A percentile compares a stretch with the other conserved stretches of the same genome.
phyloP scores from a whole-genome alignment of 2,329 filamentous ascomycete species.

The Cladophialophora yegresii region DNA sequence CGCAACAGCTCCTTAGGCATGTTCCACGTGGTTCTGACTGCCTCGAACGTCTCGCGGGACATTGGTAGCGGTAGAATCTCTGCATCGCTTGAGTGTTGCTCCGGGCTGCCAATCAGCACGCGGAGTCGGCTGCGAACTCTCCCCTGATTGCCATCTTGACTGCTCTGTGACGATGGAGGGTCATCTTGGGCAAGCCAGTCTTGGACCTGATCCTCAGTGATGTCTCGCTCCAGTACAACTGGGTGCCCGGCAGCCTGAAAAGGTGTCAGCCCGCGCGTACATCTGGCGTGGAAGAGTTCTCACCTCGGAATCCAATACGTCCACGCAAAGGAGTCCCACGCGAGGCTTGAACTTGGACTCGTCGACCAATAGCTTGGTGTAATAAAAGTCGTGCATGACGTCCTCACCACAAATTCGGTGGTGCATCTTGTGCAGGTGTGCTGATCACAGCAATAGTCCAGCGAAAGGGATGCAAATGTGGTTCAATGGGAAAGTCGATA shows the following conservation, averaged over 20 bases:
- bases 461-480: not conserved
- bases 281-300: not conserved
- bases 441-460: not conserved
- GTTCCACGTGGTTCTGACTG: slow-evolving; percentile 17
- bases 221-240: not conserved
- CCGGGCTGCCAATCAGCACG: slow-evolving; percentile 21
- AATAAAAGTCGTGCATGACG: slow-evolving; percentile 24
- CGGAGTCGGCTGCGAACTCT: slow-evolving; percentile 4
- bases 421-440: not conserved
- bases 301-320: slow-evolving; percentile 16
- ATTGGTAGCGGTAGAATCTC: slow-evolving; percentile 25
- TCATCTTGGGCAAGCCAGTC: not conserved
- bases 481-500: not conserved
- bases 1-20: slow-evolving; percentile 25
- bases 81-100: slow-evolving; percentile 22
- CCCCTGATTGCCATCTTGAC: not conserved
- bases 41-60: slow-evolving; percentile 19
- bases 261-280: not conserved
- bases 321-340: slow-evolving; percentile 15
- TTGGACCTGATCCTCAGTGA: not conserved
- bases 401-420: not conserved
- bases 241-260: not conserved
- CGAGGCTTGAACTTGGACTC: slow-evolving; percentile 23
- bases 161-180: no score
- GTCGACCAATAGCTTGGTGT: slow-evolving; percentile 16